These are phyloP conservation scores for Cryptococcus amylolentus DNA, from an alignment of 1,284 basidiomycete genomes.

Conservation along the genomic window DNA sequence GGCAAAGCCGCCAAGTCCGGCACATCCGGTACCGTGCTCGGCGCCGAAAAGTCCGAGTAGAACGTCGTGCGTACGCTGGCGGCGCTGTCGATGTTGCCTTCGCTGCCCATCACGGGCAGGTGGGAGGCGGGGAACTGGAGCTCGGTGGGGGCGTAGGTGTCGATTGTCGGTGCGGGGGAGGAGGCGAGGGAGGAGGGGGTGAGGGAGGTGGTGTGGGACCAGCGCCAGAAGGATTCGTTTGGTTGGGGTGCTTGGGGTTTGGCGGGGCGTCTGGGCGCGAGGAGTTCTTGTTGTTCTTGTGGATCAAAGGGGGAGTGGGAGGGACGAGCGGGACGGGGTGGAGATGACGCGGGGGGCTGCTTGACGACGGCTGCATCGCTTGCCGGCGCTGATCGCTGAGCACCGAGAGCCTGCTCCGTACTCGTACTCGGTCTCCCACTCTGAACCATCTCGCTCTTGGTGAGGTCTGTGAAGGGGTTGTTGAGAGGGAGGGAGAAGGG, in stretches of 20 bases:
- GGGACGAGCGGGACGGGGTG: conserved; percentile 8
- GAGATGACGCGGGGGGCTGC: not conserved
- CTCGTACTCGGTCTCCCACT: too few relatives aligned
- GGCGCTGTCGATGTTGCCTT: not conserved
- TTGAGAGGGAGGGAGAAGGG: not conserved
- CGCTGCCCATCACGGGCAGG: not conserved
- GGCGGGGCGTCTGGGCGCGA: not conserved
- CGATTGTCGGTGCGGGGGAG: not conserved
- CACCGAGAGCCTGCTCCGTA: too few relatives aligned
- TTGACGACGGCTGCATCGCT: not conserved
- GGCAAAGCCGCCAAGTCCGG: conserved; percentile 8
- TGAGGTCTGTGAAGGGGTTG: not conserved
- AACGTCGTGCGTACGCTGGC: conserved; percentile 2
- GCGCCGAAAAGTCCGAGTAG: conserved; percentile 17
- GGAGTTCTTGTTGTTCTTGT: not conserved
- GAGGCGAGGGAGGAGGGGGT: conserved; percentile 1
- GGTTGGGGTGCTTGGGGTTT: not conserved
- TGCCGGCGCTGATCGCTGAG: too few relatives aligned
- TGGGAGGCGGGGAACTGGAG: conserved; percentile 1
- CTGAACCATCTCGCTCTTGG: too few relatives aligned
- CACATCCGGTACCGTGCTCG: conserved; percentile 13
- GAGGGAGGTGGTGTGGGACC: conserved; percentile 9
- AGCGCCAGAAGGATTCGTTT: conserved; percentile 10
- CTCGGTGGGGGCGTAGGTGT: conserved; percentile 1
- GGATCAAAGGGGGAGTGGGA: conserved; percentile 4